Evolutionary conservation across 805 yeast genomes (phyloP).

Genomic region (Vanderwaltozyma yarrowii): DNA sequence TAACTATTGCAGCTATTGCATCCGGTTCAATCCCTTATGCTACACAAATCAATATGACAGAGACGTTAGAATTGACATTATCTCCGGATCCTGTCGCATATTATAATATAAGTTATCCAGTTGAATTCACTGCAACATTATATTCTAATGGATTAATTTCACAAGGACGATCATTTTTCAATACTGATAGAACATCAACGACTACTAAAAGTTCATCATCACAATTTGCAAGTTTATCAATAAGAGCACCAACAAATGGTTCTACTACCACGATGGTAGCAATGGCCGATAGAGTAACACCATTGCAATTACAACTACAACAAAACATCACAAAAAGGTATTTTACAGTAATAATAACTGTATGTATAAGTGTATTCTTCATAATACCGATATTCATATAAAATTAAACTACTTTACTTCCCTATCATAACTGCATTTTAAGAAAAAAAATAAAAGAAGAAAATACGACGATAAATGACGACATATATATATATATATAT

Average conservation of each 20-base stretch:
- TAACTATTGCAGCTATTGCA: constrained; percentile 25
- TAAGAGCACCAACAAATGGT: constrained; percentile 3
- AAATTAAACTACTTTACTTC: no score
- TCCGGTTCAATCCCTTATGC: constrained; percentile 47
- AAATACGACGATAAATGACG: no score
- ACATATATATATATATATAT: no score
- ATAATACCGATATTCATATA: no score
- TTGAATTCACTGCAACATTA: constrained; percentile 22
- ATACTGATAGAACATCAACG: constrained; percentile 17
- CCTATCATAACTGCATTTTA: no score
- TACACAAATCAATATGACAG: constrained; percentile 22
- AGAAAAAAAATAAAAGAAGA: no score
- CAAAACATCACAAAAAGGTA: no score
- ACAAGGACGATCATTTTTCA: constrained; percentile 23
- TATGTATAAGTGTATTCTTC: no score
- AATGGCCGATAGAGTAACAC: background rate
- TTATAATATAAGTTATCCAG: constrained; percentile 10
- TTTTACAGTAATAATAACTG: no score
- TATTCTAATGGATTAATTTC: constrained; percentile 27
- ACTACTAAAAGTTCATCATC: constrained; percentile 6
- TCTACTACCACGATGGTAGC: background rate
- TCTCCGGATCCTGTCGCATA: background rate
- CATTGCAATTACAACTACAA: background rate
- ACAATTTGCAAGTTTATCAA: constrained; percentile 8
- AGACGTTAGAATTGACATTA: constrained; percentile 7